phyloP scores from a whole-genome alignment of 164 flowering plant genomes.

The Echeveria elegans region DNA sequence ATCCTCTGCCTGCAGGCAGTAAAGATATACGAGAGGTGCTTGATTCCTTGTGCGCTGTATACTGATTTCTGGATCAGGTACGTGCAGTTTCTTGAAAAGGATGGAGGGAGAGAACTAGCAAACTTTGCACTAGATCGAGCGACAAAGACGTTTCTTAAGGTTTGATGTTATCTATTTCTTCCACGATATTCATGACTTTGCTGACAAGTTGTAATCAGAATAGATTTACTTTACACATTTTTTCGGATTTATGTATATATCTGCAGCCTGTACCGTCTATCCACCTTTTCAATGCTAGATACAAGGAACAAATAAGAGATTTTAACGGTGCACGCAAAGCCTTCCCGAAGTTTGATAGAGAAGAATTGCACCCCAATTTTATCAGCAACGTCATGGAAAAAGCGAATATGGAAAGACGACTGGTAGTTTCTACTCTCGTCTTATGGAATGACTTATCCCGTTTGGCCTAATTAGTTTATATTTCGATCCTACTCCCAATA shows the following conservation, averaged over 20 bases:
- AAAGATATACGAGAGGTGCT: slow-evolving; percentile 86
- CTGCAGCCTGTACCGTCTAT: slow-evolving; percentile 55
- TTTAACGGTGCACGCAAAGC: slow-evolving; percentile 55
- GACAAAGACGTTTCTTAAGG: slow-evolving; percentile 63
- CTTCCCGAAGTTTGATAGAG: slow-evolving; percentile 24
- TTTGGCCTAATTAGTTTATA: neutral
- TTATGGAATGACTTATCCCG: neutral
- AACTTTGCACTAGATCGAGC: slow-evolving; percentile 67
- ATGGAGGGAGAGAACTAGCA: slow-evolving; percentile 85
- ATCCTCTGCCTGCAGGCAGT: slow-evolving; percentile 45
- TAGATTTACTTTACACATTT: no score
- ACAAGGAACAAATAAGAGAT: slow-evolving; percentile 75
- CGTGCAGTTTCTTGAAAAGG: slow-evolving; percentile 63
- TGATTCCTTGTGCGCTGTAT: slow-evolving; percentile 82
- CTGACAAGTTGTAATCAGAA: no score
- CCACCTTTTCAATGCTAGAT: slow-evolving; percentile 67
- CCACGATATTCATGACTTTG: neutral
- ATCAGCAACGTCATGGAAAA: slow-evolving; percentile 35
- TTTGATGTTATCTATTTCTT: slow-evolving; percentile 12
- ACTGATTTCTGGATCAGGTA: slow-evolving; percentile 98
- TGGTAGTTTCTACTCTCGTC: slow-evolving; percentile 30
- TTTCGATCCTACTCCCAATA: slow-evolving; percentile 8
- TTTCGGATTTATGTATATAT: neutral
- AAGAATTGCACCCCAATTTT: slow-evolving; percentile 35
- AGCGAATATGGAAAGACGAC: slow-evolving; percentile 86